Evolutionary conservation across 2,329 filamentous ascomycete genomes (phyloP).

Genomic region (Penicillium oxalicum): DNA sequence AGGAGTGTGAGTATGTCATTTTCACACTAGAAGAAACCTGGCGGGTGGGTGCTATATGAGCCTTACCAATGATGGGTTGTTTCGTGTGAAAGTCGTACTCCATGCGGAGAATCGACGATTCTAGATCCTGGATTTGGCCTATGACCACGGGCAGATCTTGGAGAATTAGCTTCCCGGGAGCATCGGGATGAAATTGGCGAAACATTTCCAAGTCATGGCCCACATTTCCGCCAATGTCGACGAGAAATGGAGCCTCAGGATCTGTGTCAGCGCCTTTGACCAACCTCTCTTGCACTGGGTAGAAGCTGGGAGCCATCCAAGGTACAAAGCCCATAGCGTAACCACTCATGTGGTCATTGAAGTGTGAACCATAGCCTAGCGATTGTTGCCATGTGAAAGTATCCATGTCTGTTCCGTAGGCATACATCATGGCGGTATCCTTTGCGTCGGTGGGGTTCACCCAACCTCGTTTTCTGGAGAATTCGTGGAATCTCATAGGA

Average conservation of each 20-base stretch:
- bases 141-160: constrained; percentile 45
- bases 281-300: constrained; percentile 18
- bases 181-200: constrained; percentile 30
- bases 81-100: constrained; percentile 44
- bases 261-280: constrained; percentile 5
- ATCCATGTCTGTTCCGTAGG: constrained; percentile 4
- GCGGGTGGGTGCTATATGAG: background rate
- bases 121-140: constrained; percentile 16
- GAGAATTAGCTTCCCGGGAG: constrained; percentile 42
- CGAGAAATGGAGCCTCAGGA: constrained; percentile 24
- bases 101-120: constrained; percentile 27
- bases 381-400: background rate
- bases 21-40: background rate
- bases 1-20: background rate
- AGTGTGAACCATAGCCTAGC: constrained; percentile 11
- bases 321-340: constrained; percentile 24
- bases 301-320: constrained; percentile 31
- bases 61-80: constrained; percentile 42
- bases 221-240: constrained; percentile 42
- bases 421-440: constrained; percentile 8
- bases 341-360: constrained; percentile 26
- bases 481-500: constrained; percentile 7
- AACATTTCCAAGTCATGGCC: constrained; percentile 41
- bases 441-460: constrained; percentile 1
- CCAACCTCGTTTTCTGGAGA: constrained; percentile 5